phyloP scores from a whole-genome alignment of 2,329 filamentous ascomycete species.

The Alternaria triticimaculans region DNA sequence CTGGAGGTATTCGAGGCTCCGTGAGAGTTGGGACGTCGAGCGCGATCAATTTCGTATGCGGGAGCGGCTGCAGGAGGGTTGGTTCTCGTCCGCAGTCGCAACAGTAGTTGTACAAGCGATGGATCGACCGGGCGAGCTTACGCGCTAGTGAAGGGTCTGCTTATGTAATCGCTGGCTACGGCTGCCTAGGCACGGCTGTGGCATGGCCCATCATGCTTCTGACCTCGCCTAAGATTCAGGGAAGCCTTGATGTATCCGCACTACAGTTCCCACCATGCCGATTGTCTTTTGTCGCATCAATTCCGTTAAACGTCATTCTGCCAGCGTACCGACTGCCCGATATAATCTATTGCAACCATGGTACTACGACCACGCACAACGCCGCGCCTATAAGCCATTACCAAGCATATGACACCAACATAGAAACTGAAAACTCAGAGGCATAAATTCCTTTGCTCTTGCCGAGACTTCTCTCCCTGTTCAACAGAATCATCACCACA shows the following conservation, averaged over 20 bases:
- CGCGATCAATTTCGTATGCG: background rate
- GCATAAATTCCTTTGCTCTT: background rate
- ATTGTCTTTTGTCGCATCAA: too few relatives aligned
- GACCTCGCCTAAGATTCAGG: background rate
- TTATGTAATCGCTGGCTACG: conserved; percentile 2
- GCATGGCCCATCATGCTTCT: background rate
- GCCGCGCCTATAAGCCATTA: background rate
- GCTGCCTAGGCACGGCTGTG: background rate
- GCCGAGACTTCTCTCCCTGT: background rate
- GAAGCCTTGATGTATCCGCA: background rate
- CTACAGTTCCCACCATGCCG: background rate
- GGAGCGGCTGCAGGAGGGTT: background rate
- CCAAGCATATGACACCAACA: background rate
- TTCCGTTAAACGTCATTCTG: background rate
- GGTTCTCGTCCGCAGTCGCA: background rate
- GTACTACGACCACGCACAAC: background rate
- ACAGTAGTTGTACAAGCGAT: background rate
- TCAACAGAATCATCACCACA: background rate
- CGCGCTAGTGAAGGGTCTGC: conserved; percentile 1
- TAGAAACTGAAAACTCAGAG: background rate
- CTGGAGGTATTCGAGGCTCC: background rate
- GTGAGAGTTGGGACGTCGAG: background rate
- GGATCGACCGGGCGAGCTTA: background rate
- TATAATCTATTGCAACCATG: background rate
- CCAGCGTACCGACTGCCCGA: background rate